Conservation (phyloP, 495 filamentous ascomycete species). For the Stereocaulon alpinum region DNA sequence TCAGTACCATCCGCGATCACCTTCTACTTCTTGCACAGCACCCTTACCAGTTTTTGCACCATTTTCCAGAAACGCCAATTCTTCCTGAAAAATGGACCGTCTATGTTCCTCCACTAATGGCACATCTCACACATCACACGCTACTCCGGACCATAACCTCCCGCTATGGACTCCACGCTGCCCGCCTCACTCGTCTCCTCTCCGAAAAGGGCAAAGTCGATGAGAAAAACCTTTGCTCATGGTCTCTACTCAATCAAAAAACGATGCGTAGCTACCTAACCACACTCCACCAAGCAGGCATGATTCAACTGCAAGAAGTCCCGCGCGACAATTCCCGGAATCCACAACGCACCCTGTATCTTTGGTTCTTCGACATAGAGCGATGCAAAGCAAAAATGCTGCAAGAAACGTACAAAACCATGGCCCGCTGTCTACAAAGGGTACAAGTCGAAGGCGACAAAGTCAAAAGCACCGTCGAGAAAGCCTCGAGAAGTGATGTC, state of each 20-base stretch:
- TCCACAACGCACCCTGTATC: constrained; percentile 67
- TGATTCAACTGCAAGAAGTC: constrained; percentile 84
- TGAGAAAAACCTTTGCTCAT: constrained; percentile 68
- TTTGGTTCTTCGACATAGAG: constrained; percentile 81
- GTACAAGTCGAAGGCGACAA: constrained; percentile 58
- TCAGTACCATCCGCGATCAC: constrained; percentile 52
- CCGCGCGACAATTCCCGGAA: constrained; percentile 69
- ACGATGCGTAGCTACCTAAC: constrained; percentile 72
- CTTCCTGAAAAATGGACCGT: constrained; percentile 61
- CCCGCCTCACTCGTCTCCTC: constrained; percentile 71
- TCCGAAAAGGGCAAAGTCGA: constrained; percentile 80
- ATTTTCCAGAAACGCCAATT: constrained; percentile 13
- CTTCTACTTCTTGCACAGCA: constrained; percentile 65
- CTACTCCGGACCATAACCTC: constrained; percentile 68
- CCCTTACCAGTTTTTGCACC: constrained; percentile 55
- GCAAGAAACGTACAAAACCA: constrained; percentile 73
- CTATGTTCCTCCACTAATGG: constrained; percentile 59
- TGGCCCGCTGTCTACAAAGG: constrained; percentile 76
- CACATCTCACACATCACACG: constrained; percentile 58
- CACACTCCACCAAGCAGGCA: constrained; percentile 69
- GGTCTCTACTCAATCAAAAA: constrained; percentile 66
- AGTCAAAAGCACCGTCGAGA: constrained; percentile 55
- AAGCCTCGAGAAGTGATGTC: constrained; percentile 74
- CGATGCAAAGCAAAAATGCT: constrained; percentile 54
- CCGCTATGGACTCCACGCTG: constrained; percentile 61